phyloP scores from a whole-genome alignment of 2,329 filamentous ascomycete species.

The Alternaria longipes region DNA sequence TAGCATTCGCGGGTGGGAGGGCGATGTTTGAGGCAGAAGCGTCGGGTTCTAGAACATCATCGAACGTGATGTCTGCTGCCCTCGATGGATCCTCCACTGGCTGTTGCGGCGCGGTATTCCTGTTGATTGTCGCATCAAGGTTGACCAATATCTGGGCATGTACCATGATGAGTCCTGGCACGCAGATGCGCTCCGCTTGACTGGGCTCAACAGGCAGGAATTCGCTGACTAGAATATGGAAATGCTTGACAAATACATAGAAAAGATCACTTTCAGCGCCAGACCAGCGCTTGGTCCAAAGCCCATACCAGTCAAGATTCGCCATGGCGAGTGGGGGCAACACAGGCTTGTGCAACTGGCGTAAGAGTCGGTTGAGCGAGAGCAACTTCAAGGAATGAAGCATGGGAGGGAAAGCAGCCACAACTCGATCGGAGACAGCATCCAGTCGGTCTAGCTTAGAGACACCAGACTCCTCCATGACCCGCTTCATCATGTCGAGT shows the following conservation, averaged over 20 bases:
- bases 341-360: slow-evolving; percentile 70
- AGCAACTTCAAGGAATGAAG: slow-evolving; percentile 69
- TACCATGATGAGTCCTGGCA: slow-evolving; percentile 80
- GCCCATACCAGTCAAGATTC: slow-evolving; percentile 83
- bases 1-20: slow-evolving; percentile 73
- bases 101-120: slow-evolving; percentile 62
- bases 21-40: slow-evolving; percentile 70
- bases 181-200: slow-evolving; percentile 67
- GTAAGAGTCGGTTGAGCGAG: slow-evolving; percentile 68
- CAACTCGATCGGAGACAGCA: slow-evolving; percentile 67
- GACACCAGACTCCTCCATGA: slow-evolving; percentile 74
- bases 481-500: slow-evolving; percentile 73
- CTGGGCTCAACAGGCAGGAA: slow-evolving; percentile 59
- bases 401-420: slow-evolving; percentile 73
- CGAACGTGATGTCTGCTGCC: slow-evolving; percentile 68
- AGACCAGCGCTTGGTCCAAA: slow-evolving; percentile 86
- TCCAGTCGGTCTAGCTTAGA: slow-evolving; percentile 61
- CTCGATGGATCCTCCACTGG: slow-evolving; percentile 40
- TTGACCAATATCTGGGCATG: slow-evolving; percentile 83
- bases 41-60: slow-evolving; percentile 73
- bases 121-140: slow-evolving; percentile 84
- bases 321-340: slow-evolving; percentile 73
- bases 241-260: slow-evolving; percentile 91
- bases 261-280: slow-evolving; percentile 89
- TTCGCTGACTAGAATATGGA: slow-evolving; percentile 79